These are phyloP conservation scores for Schizochytrium sp. DNA, from an alignment of 108 stramenopile species.

Conservation along the genomic window DNA sequence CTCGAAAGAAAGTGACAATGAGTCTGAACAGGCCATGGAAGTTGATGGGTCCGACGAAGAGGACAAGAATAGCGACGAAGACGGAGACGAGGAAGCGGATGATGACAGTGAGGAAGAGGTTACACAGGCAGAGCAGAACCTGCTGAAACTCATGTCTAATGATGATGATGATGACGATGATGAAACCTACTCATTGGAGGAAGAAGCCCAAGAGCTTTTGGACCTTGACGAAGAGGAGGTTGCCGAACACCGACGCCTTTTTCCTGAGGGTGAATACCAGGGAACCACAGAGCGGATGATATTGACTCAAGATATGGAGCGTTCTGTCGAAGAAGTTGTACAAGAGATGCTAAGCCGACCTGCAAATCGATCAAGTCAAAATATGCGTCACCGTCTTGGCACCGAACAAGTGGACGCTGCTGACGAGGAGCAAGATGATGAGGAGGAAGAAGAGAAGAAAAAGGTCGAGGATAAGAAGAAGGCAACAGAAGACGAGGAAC, in stretches of 20 bases:
- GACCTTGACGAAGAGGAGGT: too few species aligned
- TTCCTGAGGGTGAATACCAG: neutral
- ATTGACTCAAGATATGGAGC: neutral
- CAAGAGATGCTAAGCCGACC: neutral
- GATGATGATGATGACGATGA: neutral
- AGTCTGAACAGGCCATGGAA: neutral
- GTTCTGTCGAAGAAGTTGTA: neutral
- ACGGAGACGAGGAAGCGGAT: neutral
- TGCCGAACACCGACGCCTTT: neutral
- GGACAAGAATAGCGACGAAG: neutral
- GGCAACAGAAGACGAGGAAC: neutral
- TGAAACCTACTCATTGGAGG: neutral
- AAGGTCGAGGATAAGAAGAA: neutral
- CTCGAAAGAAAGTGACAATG: too few species aligned
- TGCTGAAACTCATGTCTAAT: neutral
- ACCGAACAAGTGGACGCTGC: slow-evolving; percentile 29
- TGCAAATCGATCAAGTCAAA: neutral
- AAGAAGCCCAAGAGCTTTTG: too few species aligned
- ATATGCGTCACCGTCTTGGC: neutral
- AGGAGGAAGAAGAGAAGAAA: slow-evolving; percentile 8
- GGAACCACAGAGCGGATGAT: neutral
- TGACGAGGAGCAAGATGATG: neutral
- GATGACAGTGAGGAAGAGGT: neutral
- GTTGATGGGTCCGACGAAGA: neutral
- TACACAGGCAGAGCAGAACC: neutral